Conservation (phyloP, 2,329 filamentous ascomycete species). For the Phaeophleospora eucalypticola region DNA sequence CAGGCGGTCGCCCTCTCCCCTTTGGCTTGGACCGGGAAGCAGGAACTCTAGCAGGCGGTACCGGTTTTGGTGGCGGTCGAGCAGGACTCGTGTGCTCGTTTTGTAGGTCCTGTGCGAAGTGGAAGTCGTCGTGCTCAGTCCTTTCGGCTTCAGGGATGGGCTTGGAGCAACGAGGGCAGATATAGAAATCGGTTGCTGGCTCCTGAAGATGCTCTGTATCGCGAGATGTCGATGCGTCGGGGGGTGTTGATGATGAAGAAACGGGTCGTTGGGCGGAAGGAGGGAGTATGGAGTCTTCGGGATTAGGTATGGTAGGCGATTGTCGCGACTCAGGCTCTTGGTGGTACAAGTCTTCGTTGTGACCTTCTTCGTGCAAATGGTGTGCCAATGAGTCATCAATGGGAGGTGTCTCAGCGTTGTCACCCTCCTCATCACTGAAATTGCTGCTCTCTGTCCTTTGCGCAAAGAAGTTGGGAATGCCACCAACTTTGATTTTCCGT, state of each 20-base stretch:
- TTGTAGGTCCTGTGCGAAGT: conserved; percentile 84
- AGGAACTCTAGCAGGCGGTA: conserved; percentile 12
- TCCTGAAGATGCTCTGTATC: too few relatives aligned
- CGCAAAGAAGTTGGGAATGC: conserved; percentile 36
- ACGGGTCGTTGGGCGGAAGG: conserved; percentile 8
- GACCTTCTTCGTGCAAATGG: conserved; percentile 2
- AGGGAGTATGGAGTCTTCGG: conserved; percentile 4
- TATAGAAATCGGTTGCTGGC: conserved; percentile 36
- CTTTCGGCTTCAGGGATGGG: conserved; percentile 55
- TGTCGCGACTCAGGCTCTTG: not conserved
- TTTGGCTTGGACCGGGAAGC: conserved; percentile 23
- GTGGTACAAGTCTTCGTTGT: conserved; percentile 3
- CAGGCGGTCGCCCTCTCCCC: conserved; percentile 37
- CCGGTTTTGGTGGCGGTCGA: conserved; percentile 21
- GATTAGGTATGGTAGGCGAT: too few relatives aligned
- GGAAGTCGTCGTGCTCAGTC: conserved; percentile 86
- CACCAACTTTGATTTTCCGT: conserved; percentile 31
- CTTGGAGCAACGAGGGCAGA: conserved; percentile 63
- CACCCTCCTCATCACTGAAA: conserved; percentile 17
- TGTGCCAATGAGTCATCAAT: not conserved
- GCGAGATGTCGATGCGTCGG: not conserved
- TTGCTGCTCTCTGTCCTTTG: conserved; percentile 18
- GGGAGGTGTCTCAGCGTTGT: conserved; percentile 3
- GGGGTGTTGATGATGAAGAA: conserved; percentile 19
- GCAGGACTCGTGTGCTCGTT: conserved; percentile 51